Evolutionary conservation across 2,329 filamentous ascomycete genomes (phyloP).

Genomic region (Paraphaeosphaeria minitans): DNA sequence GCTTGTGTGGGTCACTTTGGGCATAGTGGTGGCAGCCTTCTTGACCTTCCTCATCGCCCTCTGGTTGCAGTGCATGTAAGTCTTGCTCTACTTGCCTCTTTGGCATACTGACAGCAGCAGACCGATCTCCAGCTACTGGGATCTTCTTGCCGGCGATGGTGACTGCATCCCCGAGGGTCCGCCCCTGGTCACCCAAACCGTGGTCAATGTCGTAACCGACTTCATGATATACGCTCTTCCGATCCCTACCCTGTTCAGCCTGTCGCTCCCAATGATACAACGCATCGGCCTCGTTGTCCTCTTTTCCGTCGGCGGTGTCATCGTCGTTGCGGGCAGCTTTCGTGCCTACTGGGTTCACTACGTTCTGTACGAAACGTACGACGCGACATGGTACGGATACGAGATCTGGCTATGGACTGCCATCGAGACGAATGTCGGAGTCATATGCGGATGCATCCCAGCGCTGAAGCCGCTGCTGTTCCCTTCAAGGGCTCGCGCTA

Average conservation of each 20-base stretch:
- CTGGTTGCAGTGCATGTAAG: slow-evolving; percentile 47
- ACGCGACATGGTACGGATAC: slow-evolving; percentile 54
- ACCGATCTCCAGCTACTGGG: slow-evolving; percentile 54
- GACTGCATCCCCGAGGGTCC: slow-evolving; percentile 54
- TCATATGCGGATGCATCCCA: slow-evolving; percentile 53
- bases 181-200: slow-evolving; percentile 49
- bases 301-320: slow-evolving; percentile 52
- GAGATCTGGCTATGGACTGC: slow-evolving; percentile 52
- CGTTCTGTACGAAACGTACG: slow-evolving; percentile 51
- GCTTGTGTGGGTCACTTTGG: slow-evolving; percentile 44
- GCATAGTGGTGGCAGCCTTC: slow-evolving; percentile 41
- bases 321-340: slow-evolving; percentile 53
- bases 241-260: slow-evolving; percentile 53
- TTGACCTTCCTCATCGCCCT: slow-evolving; percentile 45
- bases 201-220: slow-evolving; percentile 54
- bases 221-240: slow-evolving; percentile 54
- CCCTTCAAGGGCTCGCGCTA: slow-evolving; percentile 36
- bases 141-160: slow-evolving; percentile 40
- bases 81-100: slow-evolving; percentile 5
- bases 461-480: slow-evolving; percentile 51
- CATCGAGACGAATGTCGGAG: slow-evolving; percentile 51
- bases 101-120: slow-evolving; percentile 37
- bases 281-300: slow-evolving; percentile 52
- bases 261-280: slow-evolving; percentile 52
- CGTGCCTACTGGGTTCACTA: slow-evolving; percentile 56